phyloP scores from a whole-genome alignment of 2,329 filamentous ascomycete species.

The Alternaria metachromatica region DNA sequence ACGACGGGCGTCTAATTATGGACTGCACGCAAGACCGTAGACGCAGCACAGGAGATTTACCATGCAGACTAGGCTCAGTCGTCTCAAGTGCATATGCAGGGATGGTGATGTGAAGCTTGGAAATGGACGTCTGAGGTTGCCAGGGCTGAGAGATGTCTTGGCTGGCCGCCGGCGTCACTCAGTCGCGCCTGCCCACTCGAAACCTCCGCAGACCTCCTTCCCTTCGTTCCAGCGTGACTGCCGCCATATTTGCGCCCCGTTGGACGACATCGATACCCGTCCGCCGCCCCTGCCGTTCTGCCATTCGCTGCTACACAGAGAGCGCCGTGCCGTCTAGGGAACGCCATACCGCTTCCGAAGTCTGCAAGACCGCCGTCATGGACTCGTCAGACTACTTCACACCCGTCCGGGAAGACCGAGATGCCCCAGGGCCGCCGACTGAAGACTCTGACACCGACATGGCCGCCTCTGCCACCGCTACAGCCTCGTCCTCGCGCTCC shows the following conservation, averaged over 20 bases:
- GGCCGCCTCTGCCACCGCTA: conserved; percentile 41
- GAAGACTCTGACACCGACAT: conserved; percentile 47
- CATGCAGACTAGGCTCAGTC: conserved; percentile 7
- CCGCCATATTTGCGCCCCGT: background rate
- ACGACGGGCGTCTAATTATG: conserved; percentile 29
- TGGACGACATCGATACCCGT: background rate
- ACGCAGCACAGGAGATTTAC: conserved; percentile 13
- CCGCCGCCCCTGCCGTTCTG: background rate
- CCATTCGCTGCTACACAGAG: conserved; percentile 4
- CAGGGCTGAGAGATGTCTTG: conserved; percentile 17
- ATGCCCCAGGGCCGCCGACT: conserved; percentile 27
- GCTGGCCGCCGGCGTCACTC: conserved; percentile 16
- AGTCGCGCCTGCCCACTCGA: conserved; percentile 15
- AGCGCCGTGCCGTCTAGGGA: conserved; percentile 14
- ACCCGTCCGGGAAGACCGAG: conserved; percentile 27
- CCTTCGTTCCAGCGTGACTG: conserved; percentile 1
- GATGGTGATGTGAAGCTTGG: conserved; percentile 5
- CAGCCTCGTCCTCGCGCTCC: conserved; percentile 41
- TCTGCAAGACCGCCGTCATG: conserved; percentile 30
- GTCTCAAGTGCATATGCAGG: conserved; percentile 11
- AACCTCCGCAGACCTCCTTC: conserved; percentile 11
- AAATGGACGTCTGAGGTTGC: conserved; percentile 13
- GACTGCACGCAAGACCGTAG: conserved; percentile 3
- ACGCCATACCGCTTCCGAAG: conserved; percentile 11
- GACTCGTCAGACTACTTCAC: conserved; percentile 45